Evolutionary conservation across 768 basidiomycete species (phyloP).

Genomic region (Lactarius pseudohatsudake): DNA sequence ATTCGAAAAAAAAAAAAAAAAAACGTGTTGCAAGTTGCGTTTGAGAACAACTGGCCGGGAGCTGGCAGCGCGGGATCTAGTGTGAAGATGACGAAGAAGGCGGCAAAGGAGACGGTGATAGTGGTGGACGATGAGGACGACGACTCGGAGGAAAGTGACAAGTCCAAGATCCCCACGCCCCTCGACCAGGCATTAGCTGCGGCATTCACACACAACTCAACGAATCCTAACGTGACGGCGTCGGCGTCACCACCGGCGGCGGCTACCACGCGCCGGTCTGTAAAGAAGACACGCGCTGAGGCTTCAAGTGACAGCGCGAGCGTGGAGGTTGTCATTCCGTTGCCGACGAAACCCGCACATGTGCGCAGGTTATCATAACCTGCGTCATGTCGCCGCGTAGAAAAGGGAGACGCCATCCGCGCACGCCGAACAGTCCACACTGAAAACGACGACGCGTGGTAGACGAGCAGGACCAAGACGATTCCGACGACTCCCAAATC

Average conservation of each 20-base stretch:
- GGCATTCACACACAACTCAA: constrained; percentile 17
- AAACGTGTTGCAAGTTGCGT: constrained; percentile 14
- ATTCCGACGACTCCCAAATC: not conserved
- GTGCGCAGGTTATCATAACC: no score
- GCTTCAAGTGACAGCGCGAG: not conserved
- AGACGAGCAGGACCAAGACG: not conserved
- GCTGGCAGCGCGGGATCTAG: not conserved
- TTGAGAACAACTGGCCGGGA: constrained; percentile 12
- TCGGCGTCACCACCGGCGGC: not conserved
- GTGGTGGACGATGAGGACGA: not conserved
- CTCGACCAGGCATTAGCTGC: constrained; percentile 8
- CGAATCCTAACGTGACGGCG: not conserved
- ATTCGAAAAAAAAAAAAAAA: no score
- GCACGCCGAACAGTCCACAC: not conserved
- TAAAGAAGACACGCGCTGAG: not conserved
- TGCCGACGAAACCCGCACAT: not conserved
- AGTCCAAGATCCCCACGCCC: not conserved
- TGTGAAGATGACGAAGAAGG: not conserved
- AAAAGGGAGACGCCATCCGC: not conserved
- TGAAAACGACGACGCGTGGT: constrained; percentile 5
- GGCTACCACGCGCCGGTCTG: not conserved
- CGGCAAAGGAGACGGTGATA: not conserved
- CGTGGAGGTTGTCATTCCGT: not conserved
- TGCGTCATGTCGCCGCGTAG: not conserved
- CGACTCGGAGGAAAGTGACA: not conserved